Conservation (phyloP, 2,329 filamentous ascomycete species). For the Pseudopyrenochaeta lycopersici region DNA sequence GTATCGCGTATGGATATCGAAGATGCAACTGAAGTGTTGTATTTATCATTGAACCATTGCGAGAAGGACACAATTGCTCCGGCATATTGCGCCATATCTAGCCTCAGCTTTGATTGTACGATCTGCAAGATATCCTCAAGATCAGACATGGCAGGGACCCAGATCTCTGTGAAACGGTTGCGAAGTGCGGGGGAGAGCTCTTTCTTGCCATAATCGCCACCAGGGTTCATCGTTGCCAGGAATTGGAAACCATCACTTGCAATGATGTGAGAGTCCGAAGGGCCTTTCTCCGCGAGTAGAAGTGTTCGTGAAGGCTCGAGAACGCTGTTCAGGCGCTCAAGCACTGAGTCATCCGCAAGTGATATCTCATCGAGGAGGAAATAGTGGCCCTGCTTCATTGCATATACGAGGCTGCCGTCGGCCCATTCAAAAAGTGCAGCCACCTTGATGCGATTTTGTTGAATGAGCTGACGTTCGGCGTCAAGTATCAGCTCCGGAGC, state of each 20-base stretch:
- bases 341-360: slow-evolving; percentile 93
- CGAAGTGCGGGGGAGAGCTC: slow-evolving; percentile 93
- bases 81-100: slow-evolving; percentile 66
- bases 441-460: slow-evolving; percentile 66
- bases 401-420: slow-evolving; percentile 90
- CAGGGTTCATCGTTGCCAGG: slow-evolving; percentile 98
- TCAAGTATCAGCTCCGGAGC: slow-evolving; percentile 58
- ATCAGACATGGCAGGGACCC: slow-evolving; percentile 90
- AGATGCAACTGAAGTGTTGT: slow-evolving; percentile 76
- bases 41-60: slow-evolving; percentile 88
- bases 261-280: slow-evolving; percentile 79
- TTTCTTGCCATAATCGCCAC: slow-evolving; percentile 97
- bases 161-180: slow-evolving; percentile 98
- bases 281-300: slow-evolving; percentile 91
- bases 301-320: slow-evolving; percentile 88
- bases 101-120: slow-evolving; percentile 75
- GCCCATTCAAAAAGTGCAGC: slow-evolving; percentile 96
- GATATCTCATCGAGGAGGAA: slow-evolving; percentile 99
- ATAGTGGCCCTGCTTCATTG: slow-evolving; percentile 88
- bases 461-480: slow-evolving; percentile 51
- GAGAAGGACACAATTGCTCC: slow-evolving; percentile 83
- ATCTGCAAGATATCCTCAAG: slow-evolving; percentile 89
- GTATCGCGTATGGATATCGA: slow-evolving; percentile 92
- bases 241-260: slow-evolving; percentile 88
- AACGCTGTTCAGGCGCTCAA: slow-evolving; percentile 96